Evolutionary conservation across 2,329 filamentous ascomycete species (phyloP).

Genomic region (Zymoseptoria brevis): DNA sequence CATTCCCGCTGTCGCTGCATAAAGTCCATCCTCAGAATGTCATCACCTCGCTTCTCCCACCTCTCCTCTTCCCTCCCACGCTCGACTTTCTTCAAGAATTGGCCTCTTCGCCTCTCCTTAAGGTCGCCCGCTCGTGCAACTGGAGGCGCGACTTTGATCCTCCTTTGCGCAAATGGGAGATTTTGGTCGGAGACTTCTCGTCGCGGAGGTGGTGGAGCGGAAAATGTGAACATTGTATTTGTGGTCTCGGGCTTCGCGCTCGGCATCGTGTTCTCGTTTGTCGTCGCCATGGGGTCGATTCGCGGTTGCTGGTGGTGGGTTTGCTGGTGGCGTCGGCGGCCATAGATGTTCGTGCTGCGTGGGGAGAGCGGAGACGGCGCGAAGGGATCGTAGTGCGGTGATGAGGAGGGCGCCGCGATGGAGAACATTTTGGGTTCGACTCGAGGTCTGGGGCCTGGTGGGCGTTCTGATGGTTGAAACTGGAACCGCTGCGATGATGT

Average conservation of each 20-base stretch:
- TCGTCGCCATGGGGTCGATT: neutral
- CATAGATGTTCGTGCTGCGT: constrained; percentile 34
- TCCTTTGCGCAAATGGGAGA: constrained; percentile 43
- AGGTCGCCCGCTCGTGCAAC: constrained; percentile 20
- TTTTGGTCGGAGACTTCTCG: neutral
- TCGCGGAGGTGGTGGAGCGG: constrained; percentile 1
- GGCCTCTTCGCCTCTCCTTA: constrained; percentile 55
- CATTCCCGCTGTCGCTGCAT: constrained; percentile 36
- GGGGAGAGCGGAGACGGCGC: constrained; percentile 39
- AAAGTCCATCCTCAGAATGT: constrained; percentile 43
- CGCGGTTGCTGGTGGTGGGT: constrained; percentile 15
- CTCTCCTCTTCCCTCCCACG: constrained; percentile 38
- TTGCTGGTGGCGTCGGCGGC: constrained; percentile 10
- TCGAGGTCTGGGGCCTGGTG: neutral
- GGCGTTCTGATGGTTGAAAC: neutral
- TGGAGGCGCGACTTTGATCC: constrained; percentile 53
- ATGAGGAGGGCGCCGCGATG: constrained; percentile 11
- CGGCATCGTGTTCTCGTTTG: neutral
- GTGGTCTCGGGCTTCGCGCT: neutral
- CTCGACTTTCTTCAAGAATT: constrained; percentile 57
- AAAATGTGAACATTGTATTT: constrained; percentile 3
- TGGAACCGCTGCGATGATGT: neutral
- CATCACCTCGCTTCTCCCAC: constrained; percentile 40
- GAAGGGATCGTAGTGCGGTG: constrained; percentile 20
- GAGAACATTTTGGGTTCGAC: constrained; percentile 6